Percentiles rank a stretch among this genome's conserved stretches.
Conservation (phyloP, 2,329 filamentous ascomycete species). For the Epichloe amarillans region DNA sequence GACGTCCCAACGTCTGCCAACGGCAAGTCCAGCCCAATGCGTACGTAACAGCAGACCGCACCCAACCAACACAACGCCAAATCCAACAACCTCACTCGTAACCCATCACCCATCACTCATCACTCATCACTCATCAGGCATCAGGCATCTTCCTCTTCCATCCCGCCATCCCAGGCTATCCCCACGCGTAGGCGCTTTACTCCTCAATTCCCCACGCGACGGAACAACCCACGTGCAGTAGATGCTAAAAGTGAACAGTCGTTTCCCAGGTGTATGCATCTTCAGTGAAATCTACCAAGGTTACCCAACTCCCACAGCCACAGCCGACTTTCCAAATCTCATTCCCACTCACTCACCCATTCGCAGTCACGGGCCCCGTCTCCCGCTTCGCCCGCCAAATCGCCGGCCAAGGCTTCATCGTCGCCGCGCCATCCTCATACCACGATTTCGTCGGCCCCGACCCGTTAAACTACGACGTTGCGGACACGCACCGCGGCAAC, state of each 20-base stretch:
- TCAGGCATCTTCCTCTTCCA: constrained; percentile 82
- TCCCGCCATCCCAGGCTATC: constrained; percentile 71
- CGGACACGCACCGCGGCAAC: constrained; percentile 80
- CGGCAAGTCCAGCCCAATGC: constrained; percentile 41
- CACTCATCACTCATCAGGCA: not conserved
- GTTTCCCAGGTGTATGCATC: constrained; percentile 73
- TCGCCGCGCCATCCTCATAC: constrained; percentile 79
- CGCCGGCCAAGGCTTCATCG: constrained; percentile 84
- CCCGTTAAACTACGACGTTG: constrained; percentile 70
- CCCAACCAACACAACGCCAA: not conserved
- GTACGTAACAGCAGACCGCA: constrained; percentile 18
- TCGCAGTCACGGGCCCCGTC: constrained; percentile 74
- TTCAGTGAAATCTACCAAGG: constrained; percentile 97
- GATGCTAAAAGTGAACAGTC: constrained; percentile 21
- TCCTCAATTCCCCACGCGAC: too few species aligned
- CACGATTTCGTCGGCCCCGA: constrained; percentile 86
- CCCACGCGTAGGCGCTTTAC: constrained; percentile 53
- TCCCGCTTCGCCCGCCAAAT: constrained; percentile 84
- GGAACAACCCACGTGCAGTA: not conserved
- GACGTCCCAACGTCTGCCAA: constrained; percentile 38
- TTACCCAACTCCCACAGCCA: constrained; percentile 20
- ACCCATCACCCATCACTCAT: not conserved
- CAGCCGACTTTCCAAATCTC: too few species aligned
- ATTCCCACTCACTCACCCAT: too few species aligned
- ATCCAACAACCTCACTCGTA: constrained; percentile 2